Conservation (phyloP, 805 yeast genomes). For the Torulaspora quercuum region DNA sequence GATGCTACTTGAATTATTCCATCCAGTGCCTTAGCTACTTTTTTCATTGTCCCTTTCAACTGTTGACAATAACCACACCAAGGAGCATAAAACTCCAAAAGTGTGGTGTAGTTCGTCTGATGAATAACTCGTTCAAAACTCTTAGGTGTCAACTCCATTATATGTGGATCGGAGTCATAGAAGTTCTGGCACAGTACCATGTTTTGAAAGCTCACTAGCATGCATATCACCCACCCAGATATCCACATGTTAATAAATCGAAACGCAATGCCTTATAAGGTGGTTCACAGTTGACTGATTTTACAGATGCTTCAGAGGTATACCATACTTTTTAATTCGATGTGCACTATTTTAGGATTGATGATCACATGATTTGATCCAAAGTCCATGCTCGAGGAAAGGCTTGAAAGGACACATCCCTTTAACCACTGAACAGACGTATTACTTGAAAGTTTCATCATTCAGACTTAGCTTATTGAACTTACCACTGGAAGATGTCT, state of each 20-base stretch:
- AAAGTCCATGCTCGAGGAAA: too few species aligned
- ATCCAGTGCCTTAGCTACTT: conserved; percentile 58
- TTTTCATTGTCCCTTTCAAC: conserved; percentile 59
- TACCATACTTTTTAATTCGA: too few species aligned
- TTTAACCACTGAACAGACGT: too few species aligned
- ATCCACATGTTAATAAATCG: conserved; percentile 12
- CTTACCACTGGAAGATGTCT: conserved; percentile 7
- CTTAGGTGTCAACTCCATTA: conserved; percentile 53
- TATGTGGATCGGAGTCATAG: conserved; percentile 37
- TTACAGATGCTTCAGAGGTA: too few species aligned
- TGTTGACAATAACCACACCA: conserved; percentile 96
- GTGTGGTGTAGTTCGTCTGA: conserved; percentile 68
- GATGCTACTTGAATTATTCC: conserved; percentile 67
- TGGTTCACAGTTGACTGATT: too few species aligned
- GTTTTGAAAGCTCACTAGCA: conserved; percentile 6
- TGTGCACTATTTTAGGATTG: too few species aligned
- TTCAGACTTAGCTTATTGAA: too few species aligned
- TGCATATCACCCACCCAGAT: conserved; percentile 3
- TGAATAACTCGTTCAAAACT: conserved; percentile 66
- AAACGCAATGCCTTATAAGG: too few species aligned
- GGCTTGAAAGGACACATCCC: too few species aligned
- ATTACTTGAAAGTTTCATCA: too few species aligned
- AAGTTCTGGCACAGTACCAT: conserved; percentile 27
- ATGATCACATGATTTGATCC: too few species aligned
- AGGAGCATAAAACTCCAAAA: conserved; percentile 91